A percentile compares a stretch with the other conserved stretches of the same genome.
Evolutionary conservation across 2,329 filamentous ascomycete genomes (phyloP).

Genomic region (Curvularia spicifera): DNA sequence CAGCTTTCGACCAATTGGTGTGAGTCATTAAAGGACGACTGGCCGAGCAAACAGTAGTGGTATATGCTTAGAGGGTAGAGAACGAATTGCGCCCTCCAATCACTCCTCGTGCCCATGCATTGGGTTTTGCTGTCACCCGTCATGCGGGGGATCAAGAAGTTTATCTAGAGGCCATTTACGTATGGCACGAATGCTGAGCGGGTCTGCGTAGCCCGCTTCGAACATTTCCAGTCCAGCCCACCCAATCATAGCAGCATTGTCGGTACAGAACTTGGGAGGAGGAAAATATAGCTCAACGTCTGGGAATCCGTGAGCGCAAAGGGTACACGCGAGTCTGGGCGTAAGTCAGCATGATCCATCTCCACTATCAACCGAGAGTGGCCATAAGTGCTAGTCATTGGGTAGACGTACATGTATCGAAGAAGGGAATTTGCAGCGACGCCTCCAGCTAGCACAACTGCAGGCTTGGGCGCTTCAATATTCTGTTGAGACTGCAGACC

Average conservation of each 20-base stretch:
- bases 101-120: background rate
- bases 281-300: constrained; percentile 72
- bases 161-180: constrained; percentile 49
- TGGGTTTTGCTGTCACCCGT: constrained; percentile 16
- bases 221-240: constrained; percentile 96
- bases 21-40: background rate
- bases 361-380: background rate
- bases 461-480: constrained; percentile 38
- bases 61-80: background rate
- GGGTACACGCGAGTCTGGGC: constrained; percentile 55
- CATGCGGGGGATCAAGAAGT: constrained; percentile 35
- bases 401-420: constrained; percentile 62
- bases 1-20: background rate
- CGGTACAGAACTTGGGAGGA: constrained; percentile 80
- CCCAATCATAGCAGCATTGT: constrained; percentile 97
- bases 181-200: constrained; percentile 40
- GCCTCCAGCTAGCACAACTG: constrained; percentile 85
- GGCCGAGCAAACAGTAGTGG: background rate
- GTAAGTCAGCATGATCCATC: constrained; percentile 13
- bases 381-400: background rate
- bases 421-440: constrained; percentile 87
- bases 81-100: background rate
- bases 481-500: constrained; percentile 59
- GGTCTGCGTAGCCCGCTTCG: constrained; percentile 66
- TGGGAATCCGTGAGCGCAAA: constrained; percentile 71